These are phyloP conservation scores for Thalassiosira exigua DNA, from an alignment of 352 stramenopile species.

Conservation along the genomic window DNA sequence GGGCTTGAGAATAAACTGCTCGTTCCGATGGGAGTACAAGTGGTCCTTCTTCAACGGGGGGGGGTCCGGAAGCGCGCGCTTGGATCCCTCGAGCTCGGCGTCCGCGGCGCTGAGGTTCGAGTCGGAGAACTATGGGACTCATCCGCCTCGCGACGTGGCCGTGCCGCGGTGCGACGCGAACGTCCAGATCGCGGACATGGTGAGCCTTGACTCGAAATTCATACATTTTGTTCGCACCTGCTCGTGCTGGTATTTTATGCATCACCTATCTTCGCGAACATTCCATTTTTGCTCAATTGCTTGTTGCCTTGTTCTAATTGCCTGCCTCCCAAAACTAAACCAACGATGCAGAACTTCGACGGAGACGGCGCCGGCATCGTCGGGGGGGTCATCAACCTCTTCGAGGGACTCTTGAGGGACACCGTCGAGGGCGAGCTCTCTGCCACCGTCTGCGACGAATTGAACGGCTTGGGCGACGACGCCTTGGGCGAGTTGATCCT, in stretches of 20 bases:
- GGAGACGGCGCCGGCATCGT: conserved; percentile 56
- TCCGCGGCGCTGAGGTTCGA: conserved; percentile 22
- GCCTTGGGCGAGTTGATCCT: conserved; percentile 55
- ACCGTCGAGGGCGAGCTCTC: conserved; percentile 48
- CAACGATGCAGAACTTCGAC: conserved; percentile 65
- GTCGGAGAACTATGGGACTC: conserved; percentile 25
- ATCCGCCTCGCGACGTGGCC: conserved; percentile 38
- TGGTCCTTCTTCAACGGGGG: conserved; percentile 37
- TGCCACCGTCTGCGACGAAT: conserved; percentile 50
- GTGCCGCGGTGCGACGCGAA: conserved; percentile 48
- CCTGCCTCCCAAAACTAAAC: too few relatives aligned
- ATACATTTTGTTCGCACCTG: too few relatives aligned
- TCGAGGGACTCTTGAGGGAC: conserved; percentile 58
- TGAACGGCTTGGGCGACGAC: conserved; percentile 41
- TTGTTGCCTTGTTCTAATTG: too few relatives aligned
- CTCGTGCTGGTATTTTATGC: too few relatives aligned
- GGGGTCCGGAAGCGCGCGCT: not conserved
- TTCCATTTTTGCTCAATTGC: too few relatives aligned
- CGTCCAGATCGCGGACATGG: conserved; percentile 52
- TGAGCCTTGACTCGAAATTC: too few relatives aligned
- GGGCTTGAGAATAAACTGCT: conserved; percentile 12
- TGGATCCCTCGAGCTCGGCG: conserved; percentile 3
- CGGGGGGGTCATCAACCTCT: conserved; percentile 56
- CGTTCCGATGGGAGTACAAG: conserved; percentile 24
- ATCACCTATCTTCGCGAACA: too few relatives aligned